Evolutionary conservation across 129 eudicot species (phyloP), one percentile per base, ranked within the genome.

Genomic region (Escallonia rubra): DNA sequence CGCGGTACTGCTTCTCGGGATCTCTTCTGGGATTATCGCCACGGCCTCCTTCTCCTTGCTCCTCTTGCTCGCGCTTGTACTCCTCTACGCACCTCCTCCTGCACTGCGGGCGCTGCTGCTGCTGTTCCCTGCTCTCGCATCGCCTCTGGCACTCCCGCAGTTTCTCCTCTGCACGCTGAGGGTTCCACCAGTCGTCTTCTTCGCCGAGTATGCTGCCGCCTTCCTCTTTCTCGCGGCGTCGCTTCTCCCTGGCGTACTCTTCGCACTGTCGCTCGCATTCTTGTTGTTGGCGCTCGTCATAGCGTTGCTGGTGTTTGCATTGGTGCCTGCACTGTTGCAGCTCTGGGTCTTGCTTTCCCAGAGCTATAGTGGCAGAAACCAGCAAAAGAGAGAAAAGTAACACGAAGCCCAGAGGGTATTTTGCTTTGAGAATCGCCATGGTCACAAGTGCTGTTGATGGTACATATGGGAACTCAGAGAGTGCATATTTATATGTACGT

Each of bases 211-310:
- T 5, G 5, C 52, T 34, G 0, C 73, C 64, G 4, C 67, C 66
- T 40, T 41, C 68, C 41, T 48, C 59, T 44, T 65, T 43, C 39
- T 65, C 61, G 48, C 67, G 41, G 66, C 54, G 42, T 59, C 72
- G 68, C 49, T 74, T 75, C 81, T 68, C 80, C 9, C 14, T 41
- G 39, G 43, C 13, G 46, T 67, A 68, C 48, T 41, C n/a, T 42
- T 80, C 80, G 53, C 84, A 85, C n/a, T 10, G 7, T 41, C 73
- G 40, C 70, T 52, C 67, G 50, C 87, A 85, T 15, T 48, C 66
- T 4, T 47, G 41, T 41, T 41, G 42, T 10, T 73, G 65, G 2
- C 5, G 46, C 43, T 64, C 65, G 5, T 70, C 75, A n/a, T 45
- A 10, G 42, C 74, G 50, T 74, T 67, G 74, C 50, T 71, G 74